phyloP scores from a whole-genome alignment of 306 rosid species.

The Lathyrus tuberosus region DNA sequence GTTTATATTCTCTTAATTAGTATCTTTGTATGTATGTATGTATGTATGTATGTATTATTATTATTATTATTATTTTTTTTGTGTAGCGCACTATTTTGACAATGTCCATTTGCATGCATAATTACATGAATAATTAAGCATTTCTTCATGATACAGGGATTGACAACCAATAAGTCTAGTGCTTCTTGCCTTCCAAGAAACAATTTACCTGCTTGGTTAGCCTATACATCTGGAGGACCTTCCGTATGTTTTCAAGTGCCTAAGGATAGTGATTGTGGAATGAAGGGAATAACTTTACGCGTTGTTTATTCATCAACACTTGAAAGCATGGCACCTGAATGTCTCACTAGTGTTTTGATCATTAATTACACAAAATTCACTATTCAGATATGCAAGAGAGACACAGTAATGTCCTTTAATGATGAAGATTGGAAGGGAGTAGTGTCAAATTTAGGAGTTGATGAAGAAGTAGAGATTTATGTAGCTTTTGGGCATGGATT shows the following conservation, averaged over 20 bases:
- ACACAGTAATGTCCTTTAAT: constrained; percentile 22
- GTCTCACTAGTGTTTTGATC: constrained; percentile 12
- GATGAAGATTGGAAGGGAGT: constrained; percentile 35
- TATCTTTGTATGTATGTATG: background rate
- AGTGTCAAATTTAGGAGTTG: constrained; percentile 10
- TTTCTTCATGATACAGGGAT: constrained; percentile 20
- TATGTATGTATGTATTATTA: too few species aligned
- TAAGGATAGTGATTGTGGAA: background rate
- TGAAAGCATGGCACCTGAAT: constrained; percentile 1
- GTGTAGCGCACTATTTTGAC: background rate
- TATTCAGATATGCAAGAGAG: constrained; percentile 27
- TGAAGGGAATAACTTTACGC: constrained; percentile 35
- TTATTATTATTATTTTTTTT: background rate
- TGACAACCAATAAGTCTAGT: constrained; percentile 5
- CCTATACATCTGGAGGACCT: constrained; percentile 7
- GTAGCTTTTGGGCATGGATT: constrained; percentile 9
- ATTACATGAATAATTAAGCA: constrained; percentile 1
- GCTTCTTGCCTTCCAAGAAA: constrained; percentile 20
- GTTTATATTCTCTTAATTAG: background rate
- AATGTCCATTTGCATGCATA: background rate
- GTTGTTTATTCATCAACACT: constrained; percentile 25
- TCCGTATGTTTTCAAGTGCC: constrained; percentile 26
- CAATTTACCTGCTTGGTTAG: constrained; percentile 36
- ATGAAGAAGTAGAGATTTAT: constrained; percentile 31
- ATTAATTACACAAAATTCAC: constrained; percentile 33